phyloP scores from a whole-genome alignment of 2,329 filamentous ascomycete species.

The Colletotrichum orchidophilum region DNA sequence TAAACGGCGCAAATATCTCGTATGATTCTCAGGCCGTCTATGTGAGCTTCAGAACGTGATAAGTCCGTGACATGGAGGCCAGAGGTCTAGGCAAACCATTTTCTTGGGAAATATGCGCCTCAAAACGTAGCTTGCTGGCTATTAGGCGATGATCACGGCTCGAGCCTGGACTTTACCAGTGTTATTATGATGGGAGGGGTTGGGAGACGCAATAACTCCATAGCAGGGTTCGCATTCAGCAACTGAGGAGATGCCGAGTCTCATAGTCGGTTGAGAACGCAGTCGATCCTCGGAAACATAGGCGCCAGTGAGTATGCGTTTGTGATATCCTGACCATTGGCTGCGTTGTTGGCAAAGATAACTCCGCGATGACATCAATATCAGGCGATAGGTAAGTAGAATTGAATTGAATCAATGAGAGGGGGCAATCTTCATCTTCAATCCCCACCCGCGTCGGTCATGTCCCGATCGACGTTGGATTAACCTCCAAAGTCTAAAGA shows the following conservation, averaged over 20 bases:
- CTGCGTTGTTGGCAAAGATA: neutral
- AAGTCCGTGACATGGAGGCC: neutral
- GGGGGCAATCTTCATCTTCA: neutral
- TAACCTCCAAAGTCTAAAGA: conserved; percentile 3
- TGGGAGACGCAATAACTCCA: neutral
- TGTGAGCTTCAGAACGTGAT: neutral
- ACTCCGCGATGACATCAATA: neutral
- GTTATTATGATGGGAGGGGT: neutral
- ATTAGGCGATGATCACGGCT: neutral
- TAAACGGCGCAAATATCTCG: neutral
- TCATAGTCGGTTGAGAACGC: too few species aligned
- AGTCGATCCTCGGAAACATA: too few species aligned
- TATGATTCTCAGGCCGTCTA: neutral
- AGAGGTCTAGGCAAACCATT: neutral
- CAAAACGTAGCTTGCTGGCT: neutral
- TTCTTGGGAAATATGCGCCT: neutral
- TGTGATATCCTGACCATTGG: neutral
- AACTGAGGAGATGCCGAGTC: too few species aligned
- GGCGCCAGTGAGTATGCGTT: neutral
- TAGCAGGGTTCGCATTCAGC: neutral
- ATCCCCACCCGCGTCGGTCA: neutral
- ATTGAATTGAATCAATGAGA: neutral
- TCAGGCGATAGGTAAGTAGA: neutral
- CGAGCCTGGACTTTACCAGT: neutral
- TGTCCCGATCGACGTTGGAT: conserved; percentile 1